Evolutionary conservation across 768 basidiomycete species (phyloP).

Genomic region (Trametes coccinea): DNA sequence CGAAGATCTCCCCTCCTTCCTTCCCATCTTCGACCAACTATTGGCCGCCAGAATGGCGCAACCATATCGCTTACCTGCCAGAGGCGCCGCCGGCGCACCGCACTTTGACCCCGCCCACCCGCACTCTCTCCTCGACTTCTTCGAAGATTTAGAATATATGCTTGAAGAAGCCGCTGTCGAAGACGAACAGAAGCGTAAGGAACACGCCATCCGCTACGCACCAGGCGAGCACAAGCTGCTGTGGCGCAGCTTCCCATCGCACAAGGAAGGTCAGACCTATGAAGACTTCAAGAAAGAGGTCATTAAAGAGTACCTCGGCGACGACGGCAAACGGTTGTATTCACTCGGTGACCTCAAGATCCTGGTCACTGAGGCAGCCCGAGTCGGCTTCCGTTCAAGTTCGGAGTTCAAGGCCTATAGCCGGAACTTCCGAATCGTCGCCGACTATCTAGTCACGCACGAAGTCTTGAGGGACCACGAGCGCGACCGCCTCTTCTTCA

Average conservation of each 20-base stretch:
- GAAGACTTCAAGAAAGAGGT: constrained; percentile 28
- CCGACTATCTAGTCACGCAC: constrained; percentile 24
- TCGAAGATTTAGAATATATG: constrained; percentile 13
- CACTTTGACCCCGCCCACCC: constrained; percentile 5
- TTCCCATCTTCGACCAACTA: background rate
- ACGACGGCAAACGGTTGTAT: constrained; percentile 20
- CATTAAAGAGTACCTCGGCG: constrained; percentile 28
- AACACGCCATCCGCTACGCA: constrained; percentile 8
- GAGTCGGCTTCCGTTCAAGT: background rate
- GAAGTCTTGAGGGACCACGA: constrained; percentile 23
- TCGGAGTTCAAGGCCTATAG: constrained; percentile 21
- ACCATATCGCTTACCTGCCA: constrained; percentile 6
- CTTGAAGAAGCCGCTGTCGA: background rate
- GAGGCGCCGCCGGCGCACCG: constrained; percentile 9
- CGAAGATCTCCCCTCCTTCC: background rate
- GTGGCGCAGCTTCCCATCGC: background rate
- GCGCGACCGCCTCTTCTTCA: constrained; percentile 25
- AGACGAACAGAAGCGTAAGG: background rate
- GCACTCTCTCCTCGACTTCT: constrained; percentile 14
- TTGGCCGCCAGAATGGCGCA: background rate
- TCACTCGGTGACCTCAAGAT: constrained; percentile 26
- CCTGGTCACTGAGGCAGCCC: constrained; percentile 24
- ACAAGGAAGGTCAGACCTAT: constrained; percentile 11
- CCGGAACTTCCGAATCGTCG: constrained; percentile 23
- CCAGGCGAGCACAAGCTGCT: background rate